Evolutionary conservation across 306 rosid genomes (phyloP), one percentile per base, ranked within the genome.

Genomic region (Alnus glutinosa): DNA sequence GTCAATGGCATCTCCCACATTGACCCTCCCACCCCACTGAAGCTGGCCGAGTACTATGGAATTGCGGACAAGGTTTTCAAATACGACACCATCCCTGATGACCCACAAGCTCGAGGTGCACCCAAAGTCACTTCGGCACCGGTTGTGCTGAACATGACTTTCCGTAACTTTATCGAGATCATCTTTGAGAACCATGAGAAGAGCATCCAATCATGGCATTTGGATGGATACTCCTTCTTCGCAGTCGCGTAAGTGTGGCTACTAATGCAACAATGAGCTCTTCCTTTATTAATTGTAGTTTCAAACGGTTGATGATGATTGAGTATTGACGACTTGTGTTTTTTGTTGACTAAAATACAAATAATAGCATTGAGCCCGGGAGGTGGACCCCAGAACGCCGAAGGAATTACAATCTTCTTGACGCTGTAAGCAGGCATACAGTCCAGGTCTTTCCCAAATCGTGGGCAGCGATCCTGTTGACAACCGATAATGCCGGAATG

Each of bases 161-260:
- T 79, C 54, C 90, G 88, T 15, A 78, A 81, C 76, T 94, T 85
- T 52, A 80, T 94, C 2, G 97, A 94, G 76, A 77, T 94, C 82
- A 70, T 94, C 74, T 89, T 94, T 9, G 98, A 94, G 89, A 94
- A 94, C 78, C 97, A 54, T 1, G 97, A 89, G 79, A 92, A 89
- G 83, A 87, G 86, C 79, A 30, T 89, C 16, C 97, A 94, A 51
- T 85, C 97, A 0, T 94, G 90, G 86, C 85, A 94, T 68, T 54
- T 94, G 39, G 69, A 70, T 10, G 98, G 97, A 47, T 86, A 89
- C 79, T 75, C 97, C 11, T 85, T 93, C 89, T 93, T 93, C 15
- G 78, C 83, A 0, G 97, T 89, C 46, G 92, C 90, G 98, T 93
- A 70, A 92, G 97, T 18, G 16, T 18, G 16, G 66, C 34, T 28